Conservation (phyloP, 2,329 filamentous ascomycete species). For the Fusarium caatingaense region DNA sequence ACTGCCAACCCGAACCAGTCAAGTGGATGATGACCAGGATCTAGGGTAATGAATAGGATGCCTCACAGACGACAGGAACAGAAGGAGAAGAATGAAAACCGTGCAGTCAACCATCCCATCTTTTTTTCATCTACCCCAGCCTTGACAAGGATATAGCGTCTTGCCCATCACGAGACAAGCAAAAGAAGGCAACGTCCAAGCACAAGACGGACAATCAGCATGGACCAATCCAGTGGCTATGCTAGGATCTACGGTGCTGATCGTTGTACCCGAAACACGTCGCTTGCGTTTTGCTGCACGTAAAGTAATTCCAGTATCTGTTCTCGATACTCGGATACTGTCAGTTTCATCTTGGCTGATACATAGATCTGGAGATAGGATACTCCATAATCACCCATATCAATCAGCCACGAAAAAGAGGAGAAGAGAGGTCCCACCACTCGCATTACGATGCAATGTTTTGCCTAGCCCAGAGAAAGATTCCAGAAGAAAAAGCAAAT, state of each 20-base stretch:
- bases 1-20: conserved; percentile 22
- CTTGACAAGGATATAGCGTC: conserved; percentile 12
- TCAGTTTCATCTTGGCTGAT: not conserved
- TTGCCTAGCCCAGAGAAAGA: conserved; percentile 26
- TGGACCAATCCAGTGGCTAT: conserved; percentile 2
- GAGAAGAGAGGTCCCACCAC: conserved; percentile 8
- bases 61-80: conserved; percentile 24
- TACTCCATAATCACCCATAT: not conserved
- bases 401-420: not conserved
- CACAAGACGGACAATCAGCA: conserved; percentile 7
- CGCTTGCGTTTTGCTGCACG: conserved; percentile 8
- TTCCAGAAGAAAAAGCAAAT: conserved; percentile 45
- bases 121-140: conserved; percentile 9
- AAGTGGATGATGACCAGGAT: conserved; percentile 13
- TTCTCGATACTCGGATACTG: not conserved
- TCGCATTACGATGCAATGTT: not conserved
- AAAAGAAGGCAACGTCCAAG: not conserved
- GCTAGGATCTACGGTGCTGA: conserved; percentile 25
- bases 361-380: not conserved
- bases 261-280: conserved; percentile 28
- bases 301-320: conserved; percentile 13
- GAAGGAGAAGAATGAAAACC: conserved; percentile 15
- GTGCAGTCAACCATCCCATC: conserved; percentile 10
- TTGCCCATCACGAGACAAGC: conserved; percentile 13
- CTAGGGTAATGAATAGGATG: conserved; percentile 19